These are phyloP conservation scores for Penicillium sp. DNA, from an alignment of 2,329 filamentous ascomycete species.

Conservation along the genomic window DNA sequence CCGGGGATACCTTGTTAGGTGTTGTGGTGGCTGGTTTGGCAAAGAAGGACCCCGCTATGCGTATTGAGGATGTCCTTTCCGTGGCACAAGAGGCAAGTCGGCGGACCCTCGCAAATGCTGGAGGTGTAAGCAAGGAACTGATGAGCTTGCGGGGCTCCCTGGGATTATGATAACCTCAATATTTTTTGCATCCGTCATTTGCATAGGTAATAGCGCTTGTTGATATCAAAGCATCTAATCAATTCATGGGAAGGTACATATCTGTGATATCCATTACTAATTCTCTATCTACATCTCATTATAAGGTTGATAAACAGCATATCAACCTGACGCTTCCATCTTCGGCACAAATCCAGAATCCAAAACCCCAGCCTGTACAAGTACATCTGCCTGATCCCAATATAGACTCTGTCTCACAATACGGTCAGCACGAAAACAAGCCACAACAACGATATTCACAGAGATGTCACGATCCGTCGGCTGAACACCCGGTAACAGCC, in stretches of 20 bases:
- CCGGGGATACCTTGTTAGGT: conserved; percentile 89
- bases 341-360: conserved; percentile 52
- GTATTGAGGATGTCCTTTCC: conserved; percentile 65
- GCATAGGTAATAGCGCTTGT: neutral
- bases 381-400: conserved; percentile 63
- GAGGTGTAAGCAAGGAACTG: conserved; percentile 61
- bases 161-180: neutral
- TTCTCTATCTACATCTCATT: conserved; percentile 9
- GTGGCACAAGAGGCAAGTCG: conserved; percentile 80
- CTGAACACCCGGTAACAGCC: conserved; percentile 57
- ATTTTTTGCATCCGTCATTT: neutral
- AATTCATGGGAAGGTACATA: neutral
- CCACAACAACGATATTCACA: conserved; percentile 54
- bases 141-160: conserved; percentile 14
- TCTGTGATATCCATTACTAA: too few relatives aligned
- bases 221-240: neutral
- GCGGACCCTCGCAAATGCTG: conserved; percentile 71
- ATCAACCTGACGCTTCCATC: neutral
- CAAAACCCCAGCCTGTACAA: conserved; percentile 60
- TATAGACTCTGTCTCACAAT: conserved; percentile 56
- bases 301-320: neutral
- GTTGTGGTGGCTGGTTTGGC: conserved; percentile 78
- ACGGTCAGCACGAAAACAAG: conserved; percentile 34
- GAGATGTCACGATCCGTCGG: conserved; percentile 57
- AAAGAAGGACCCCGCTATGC: conserved; percentile 45